Base-by-base conservation (phyloP, 1,139 yeast species). In the Nakaseomyces sp. region DNA sequence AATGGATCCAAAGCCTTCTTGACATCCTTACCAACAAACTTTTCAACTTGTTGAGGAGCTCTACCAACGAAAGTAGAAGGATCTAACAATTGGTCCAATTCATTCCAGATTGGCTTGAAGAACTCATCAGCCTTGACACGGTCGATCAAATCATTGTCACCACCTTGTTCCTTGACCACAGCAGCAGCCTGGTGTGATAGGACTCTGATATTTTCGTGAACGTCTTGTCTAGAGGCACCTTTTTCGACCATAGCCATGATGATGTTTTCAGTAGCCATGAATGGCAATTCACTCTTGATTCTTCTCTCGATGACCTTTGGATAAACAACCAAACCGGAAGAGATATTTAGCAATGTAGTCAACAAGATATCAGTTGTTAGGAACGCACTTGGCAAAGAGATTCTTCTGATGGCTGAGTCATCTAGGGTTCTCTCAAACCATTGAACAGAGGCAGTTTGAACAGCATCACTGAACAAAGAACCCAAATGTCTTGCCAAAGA, bases 341-440 rank as follows among this genome's bases (percentile, higher is more conserved):
- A 82, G 62, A 91, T 89, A 72, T 91, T 91, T 60, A 83, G 75
- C 70, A 91, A 70, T 42, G 98, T 91, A 24, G 95, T 79, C 55
- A 91, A 73, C 56, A 93, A 76, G 61, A 91, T 89, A 68, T 91
- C 98, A 25, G 96, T 94, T 46, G 97, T 88, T 65, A 91, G 74
- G 71, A 91, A 91, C 4, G 98, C 97, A 43, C 95, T 86, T 43
- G 99, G 98, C 53, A 91, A 73, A 28, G 96, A 85, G 57, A 93
- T 93, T 73, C 99, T 82, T 73, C 99, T 84, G 60, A 89, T 91
- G 47, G 98, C 98, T 47, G 95, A 84, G 69, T 93, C 99, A 67
- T 93, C 99, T 61, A 91, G 76, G 37, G 99, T 93, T 74, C 98
- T 85, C 73, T 93, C 98, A 65, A 93, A 91, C 98, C 98, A 93